Conservation (phyloP, 345 rosid genomes). For the Gossypium arboreum region DNA sequence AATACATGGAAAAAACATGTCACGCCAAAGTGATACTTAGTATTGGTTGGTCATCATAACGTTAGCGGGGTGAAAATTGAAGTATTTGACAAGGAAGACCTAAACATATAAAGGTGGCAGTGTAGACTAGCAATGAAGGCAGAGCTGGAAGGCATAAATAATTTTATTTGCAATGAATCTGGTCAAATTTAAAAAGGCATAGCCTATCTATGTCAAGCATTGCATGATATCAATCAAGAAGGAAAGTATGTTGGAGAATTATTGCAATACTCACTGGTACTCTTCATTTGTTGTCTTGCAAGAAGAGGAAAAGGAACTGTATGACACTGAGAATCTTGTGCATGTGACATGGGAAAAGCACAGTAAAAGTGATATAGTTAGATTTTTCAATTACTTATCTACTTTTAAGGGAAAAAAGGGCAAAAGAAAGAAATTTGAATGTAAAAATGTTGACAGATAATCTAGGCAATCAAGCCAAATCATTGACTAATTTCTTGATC, state of each 20-base stretch:
- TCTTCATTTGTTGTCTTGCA: slow-evolving; percentile 12
- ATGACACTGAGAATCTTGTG: not conserved
- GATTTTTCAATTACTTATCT: not conserved
- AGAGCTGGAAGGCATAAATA: not conserved
- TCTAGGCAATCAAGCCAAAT: not conserved
- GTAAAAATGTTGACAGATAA: not conserved
- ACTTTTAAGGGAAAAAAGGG: too few species aligned
- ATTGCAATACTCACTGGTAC: not conserved
- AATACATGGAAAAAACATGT: not conserved
- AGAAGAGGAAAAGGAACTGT: slow-evolving; percentile 7
- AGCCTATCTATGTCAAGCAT: not conserved
- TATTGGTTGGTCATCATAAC: not conserved
- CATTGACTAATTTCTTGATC: not conserved
- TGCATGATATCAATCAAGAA: not conserved
- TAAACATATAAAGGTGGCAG: not conserved
- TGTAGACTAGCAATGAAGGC: not conserved
- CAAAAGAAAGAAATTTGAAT: not conserved
- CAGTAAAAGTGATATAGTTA: not conserved
- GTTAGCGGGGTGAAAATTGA: not conserved
- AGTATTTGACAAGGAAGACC: not conserved
- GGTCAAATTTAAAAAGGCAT: slow-evolving; percentile 1
- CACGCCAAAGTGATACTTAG: not conserved
- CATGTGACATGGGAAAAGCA: slow-evolving; percentile 3
- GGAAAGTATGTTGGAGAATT: not conserved
- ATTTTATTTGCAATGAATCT: not conserved